phyloP scores from a whole-genome alignment of 495 filamentous ascomycete genomes.

The Xylaria castorea region DNA sequence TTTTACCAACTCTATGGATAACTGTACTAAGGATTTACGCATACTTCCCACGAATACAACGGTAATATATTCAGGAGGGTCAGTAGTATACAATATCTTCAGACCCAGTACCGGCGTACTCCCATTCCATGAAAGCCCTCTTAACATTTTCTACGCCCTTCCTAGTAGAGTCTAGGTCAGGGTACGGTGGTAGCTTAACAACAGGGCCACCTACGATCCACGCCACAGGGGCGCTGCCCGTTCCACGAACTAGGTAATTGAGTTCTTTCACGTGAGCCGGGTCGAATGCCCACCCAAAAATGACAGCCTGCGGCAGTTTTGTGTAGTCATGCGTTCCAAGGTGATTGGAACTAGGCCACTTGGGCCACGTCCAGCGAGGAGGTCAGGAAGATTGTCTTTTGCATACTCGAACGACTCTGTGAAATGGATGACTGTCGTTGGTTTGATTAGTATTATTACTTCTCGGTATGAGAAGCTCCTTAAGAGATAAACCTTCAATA shows the following conservation, averaged over 20 bases:
- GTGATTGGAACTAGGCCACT: background rate
- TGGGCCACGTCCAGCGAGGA: background rate
- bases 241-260: background rate
- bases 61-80: background rate
- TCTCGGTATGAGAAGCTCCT: background rate
- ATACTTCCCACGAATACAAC: background rate
- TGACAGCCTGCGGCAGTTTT: background rate
- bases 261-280: background rate
- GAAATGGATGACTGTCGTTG: conserved; percentile 1
- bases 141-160: background rate
- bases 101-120: background rate
- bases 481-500: background rate
- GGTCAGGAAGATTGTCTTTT: background rate
- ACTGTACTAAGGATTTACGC: background rate
- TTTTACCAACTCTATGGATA: background rate
- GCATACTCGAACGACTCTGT: background rate
- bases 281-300: background rate
- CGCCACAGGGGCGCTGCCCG: background rate
- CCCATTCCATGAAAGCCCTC: background rate
- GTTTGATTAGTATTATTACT: background rate
- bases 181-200: background rate
- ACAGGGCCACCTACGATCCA: background rate
- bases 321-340: background rate
- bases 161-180: background rate
- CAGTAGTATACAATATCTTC: background rate